Evolutionary conservation across 2,329 filamentous ascomycete genomes (phyloP).

Genomic region (Trichophyton verrucosum): DNA sequence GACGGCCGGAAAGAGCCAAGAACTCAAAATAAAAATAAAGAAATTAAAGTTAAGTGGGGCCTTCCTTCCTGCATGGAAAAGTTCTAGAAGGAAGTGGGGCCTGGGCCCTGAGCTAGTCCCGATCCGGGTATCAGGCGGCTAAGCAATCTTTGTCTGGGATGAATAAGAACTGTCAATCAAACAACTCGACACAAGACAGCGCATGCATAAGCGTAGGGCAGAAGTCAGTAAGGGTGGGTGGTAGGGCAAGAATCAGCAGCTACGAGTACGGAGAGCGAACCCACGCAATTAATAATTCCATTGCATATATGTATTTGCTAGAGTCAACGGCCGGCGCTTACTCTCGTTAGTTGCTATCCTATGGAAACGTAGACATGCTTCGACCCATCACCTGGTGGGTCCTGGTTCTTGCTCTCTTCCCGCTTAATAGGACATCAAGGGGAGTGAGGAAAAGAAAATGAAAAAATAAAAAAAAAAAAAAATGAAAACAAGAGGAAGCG

Average conservation of each 20-base stretch:
- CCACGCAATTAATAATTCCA: not conserved
- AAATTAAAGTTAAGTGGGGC: constrained; percentile 4
- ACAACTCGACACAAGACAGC: not conserved
- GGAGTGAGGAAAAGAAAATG: too few species aligned
- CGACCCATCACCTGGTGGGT: not conserved
- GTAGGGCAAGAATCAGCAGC: not conserved
- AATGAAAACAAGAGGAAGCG: too few species aligned
- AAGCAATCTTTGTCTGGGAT: not conserved
- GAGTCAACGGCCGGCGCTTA: constrained; percentile 2
- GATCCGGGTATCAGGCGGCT: not conserved
- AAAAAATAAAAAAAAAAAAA: too few species aligned
- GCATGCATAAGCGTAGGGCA: not conserved
- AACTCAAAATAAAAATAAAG: constrained; percentile 3
- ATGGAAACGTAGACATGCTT: not conserved
- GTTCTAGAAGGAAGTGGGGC: not conserved
- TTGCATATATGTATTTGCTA: constrained; percentile 1
- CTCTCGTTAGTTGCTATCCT: not conserved
- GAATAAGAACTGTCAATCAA: not conserved
- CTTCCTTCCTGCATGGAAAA: not conserved
- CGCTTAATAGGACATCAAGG: not conserved
- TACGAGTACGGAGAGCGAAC: not conserved
- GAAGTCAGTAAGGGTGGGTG: not conserved
- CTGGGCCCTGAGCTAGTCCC: not conserved
- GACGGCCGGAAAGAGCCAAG: not conserved
- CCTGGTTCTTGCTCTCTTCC: not conserved